phyloP scores from a whole-genome alignment of 208 protist species.

The Trypanosomatidae sp. region DNA sequence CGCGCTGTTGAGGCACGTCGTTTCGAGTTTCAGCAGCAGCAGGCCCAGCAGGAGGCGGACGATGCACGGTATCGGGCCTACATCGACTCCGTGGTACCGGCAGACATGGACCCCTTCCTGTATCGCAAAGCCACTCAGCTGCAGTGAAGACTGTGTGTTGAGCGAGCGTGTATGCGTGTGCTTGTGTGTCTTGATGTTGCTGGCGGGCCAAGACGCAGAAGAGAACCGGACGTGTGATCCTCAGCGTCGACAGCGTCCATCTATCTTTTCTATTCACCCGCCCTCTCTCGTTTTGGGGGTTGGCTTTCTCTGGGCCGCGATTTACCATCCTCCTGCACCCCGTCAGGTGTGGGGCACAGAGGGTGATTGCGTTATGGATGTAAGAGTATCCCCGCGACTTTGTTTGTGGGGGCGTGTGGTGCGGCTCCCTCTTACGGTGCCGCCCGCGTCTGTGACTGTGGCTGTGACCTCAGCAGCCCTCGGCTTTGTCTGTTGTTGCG shows the following conservation, averaged over 20 bases:
- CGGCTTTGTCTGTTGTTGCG: background rate
- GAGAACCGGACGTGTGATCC: background rate
- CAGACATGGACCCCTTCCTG: conserved; percentile 51
- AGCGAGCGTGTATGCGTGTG: background rate
- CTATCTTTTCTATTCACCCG: background rate
- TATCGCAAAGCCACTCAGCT: conserved; percentile 54
- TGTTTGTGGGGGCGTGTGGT: background rate
- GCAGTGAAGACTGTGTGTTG: background rate
- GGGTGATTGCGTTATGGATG: background rate
- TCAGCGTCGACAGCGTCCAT: background rate
- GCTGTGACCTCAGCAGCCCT: background rate
- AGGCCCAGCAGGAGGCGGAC: conserved; percentile 44
- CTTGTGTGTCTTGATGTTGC: background rate
- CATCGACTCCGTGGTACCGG: conserved; percentile 66
- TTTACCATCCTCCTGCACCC: background rate
- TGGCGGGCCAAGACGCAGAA: background rate
- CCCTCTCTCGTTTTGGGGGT: background rate
- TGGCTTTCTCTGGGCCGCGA: background rate
- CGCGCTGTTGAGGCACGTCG: conserved; percentile 38
- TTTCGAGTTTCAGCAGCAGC: conserved; percentile 32
- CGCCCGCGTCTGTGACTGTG: background rate
- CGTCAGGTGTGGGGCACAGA: background rate
- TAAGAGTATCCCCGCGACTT: background rate
- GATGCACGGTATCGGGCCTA: conserved; percentile 55
- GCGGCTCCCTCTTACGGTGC: background rate